phyloP scores from a whole-genome alignment of 1,284 basidiomycete genomes.

The Heliocybe sulcata region DNA sequence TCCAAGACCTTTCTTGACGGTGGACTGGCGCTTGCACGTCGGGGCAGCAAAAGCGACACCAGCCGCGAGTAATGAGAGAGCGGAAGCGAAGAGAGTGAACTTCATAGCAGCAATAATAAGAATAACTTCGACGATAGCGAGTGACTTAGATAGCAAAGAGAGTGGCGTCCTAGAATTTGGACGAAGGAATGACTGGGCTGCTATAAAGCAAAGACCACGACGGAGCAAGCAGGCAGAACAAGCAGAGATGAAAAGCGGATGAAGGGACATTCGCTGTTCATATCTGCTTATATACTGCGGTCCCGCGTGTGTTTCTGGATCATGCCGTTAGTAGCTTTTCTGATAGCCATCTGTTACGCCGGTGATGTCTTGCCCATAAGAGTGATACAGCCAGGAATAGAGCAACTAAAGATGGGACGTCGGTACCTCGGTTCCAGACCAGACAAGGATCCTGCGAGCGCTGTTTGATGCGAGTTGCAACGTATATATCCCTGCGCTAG shows the following conservation, averaged over 20 bases:
- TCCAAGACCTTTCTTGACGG: slow-evolving; percentile 21
- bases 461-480: no score
- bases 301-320: background rate
- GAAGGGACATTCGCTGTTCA: background rate
- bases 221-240: background rate
- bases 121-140: background rate
- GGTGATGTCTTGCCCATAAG: no score
- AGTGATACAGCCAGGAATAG: no score
- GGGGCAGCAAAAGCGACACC: background rate
- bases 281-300: background rate
- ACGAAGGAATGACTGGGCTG: background rate
- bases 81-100: background rate
- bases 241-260: background rate
- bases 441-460: no score
- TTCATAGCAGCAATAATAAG: background rate
- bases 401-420: no score
- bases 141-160: background rate
- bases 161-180: background rate
- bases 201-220: background rate
- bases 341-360: no score
- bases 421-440: no score
- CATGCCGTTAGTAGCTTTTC: no score
- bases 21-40: background rate
- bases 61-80: background rate
- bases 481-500: no score